A percentile compares a stretch with the other conserved stretches of the same genome.
These are phyloP conservation scores for Byssochlamys sp. DNA, from an alignment of 2,329 filamentous ascomycete genomes.

Conservation along the genomic window DNA sequence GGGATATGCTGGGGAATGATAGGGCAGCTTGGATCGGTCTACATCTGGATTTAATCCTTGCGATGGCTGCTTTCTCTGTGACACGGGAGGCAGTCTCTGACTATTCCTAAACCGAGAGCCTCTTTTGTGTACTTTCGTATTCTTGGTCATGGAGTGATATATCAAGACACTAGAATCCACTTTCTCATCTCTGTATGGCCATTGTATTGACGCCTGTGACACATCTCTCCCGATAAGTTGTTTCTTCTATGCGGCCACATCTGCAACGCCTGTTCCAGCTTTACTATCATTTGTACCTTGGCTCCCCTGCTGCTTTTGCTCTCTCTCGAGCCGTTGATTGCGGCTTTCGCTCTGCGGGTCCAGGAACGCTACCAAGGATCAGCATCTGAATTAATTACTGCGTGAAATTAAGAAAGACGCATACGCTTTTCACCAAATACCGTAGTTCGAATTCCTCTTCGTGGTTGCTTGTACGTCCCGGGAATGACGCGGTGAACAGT, in stretches of 20 bases:
- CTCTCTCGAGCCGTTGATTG: slow-evolving; percentile 5
- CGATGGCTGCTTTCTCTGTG: no score
- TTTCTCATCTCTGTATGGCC: neutral
- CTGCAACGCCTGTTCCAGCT: neutral
- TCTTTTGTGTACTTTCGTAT: no score
- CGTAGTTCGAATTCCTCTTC: slow-evolving; percentile 34
- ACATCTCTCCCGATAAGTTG: neutral
- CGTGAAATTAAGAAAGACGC: slow-evolving; percentile 7
- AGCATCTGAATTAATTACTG: neutral
- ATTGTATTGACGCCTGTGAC: neutral
- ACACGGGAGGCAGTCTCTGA: no score
- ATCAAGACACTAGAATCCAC: neutral
- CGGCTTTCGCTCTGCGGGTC: slow-evolving; percentile 14
- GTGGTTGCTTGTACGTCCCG: slow-evolving; percentile 28
- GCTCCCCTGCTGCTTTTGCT: neutral
- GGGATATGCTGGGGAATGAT: slow-evolving; percentile 36
- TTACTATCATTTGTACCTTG: neutral
- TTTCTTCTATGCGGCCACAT: neutral
- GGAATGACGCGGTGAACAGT: slow-evolving; percentile 36
- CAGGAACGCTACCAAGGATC: slow-evolving; percentile 3
- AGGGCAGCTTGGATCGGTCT: neutral
- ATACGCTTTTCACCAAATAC: slow-evolving; percentile 39
- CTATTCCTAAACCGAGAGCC: no score
- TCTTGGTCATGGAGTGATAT: no score
- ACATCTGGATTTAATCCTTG: no score